A percentile compares a stretch with the other conserved stretches of the same genome.
Evolutionary conservation across 192 early-diverging fungal species (phyloP).

Genomic region (Coemansia sp.): DNA sequence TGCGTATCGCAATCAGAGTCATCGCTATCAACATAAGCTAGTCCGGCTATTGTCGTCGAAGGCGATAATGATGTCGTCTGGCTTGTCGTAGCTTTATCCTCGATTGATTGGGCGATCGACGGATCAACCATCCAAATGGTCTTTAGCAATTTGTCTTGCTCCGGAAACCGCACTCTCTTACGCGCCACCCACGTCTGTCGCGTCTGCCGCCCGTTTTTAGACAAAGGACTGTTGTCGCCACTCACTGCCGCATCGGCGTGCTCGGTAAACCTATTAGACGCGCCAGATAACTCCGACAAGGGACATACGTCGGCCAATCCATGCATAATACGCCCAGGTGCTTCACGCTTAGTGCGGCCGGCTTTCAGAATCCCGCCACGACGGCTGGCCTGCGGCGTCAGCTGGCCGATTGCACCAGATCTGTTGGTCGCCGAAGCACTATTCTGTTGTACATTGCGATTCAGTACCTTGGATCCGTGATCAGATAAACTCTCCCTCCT

Average conservation of each 20-base stretch:
- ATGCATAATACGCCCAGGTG: conserved; percentile 15
- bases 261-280: not conserved
- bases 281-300: not conserved
- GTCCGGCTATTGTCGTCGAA: not conserved
- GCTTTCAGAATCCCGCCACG: conserved; percentile 48
- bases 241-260: too few species aligned
- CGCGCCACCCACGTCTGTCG: conserved; percentile 15
- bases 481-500: not conserved
- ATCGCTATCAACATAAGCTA: not conserved
- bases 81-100: conserved; percentile 10
- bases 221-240: not conserved
- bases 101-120: conserved; percentile 26
- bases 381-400: conserved; percentile 41
- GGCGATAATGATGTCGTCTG: not conserved
- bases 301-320: not conserved
- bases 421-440: not conserved
- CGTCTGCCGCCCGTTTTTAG: not conserved
- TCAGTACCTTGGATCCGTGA: not conserved
- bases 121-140: conserved; percentile 47
- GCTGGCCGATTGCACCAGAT: not conserved
- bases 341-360: conserved; percentile 27
- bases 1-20: conserved; percentile 8
- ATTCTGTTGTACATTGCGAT: not conserved
- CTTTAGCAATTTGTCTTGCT: conserved; percentile 39
- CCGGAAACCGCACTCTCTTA: conserved; percentile 48